phyloP scores from a whole-genome alignment of 768 basidiomycete species.

The Phaeotremella fagi region DNA sequence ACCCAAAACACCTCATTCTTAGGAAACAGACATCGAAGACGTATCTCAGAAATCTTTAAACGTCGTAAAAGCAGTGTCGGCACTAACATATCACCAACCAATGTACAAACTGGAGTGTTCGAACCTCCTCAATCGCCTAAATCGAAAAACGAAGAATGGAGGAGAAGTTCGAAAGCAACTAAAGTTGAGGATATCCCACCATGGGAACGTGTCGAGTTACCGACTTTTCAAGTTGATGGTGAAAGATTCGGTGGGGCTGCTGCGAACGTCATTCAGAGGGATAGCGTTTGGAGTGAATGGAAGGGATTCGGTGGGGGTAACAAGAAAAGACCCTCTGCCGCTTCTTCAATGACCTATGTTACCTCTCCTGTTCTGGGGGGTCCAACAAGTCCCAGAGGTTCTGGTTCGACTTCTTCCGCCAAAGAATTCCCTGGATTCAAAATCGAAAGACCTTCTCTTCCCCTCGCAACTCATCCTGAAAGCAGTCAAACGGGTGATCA shows the following conservation, averaged over 20 bases:
- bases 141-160: not conserved
- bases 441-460: not conserved
- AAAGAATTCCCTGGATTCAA: not conserved
- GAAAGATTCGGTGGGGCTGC: slow-evolving; percentile 30
- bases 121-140: not conserved
- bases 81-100: not conserved
- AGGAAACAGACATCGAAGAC: not conserved
- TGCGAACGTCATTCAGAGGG: slow-evolving; percentile 1
- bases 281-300: slow-evolving; percentile 26
- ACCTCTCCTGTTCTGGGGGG: not conserved
- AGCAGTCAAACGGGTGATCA: not conserved
- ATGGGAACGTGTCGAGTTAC: slow-evolving; percentile 47
- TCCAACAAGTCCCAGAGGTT: not conserved
- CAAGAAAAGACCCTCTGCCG: slow-evolving; percentile 12
- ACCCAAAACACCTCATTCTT: not conserved
- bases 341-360: slow-evolving; percentile 2
- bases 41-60: not conserved
- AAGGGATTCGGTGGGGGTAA: slow-evolving; percentile 24
- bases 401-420: not conserved
- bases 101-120: not conserved
- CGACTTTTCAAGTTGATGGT: slow-evolving; percentile 44
- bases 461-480: not conserved
- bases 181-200: slow-evolving; percentile 34
- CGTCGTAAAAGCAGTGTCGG: not conserved
- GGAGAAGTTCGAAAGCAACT: not conserved